Evolutionary conservation across 2,329 filamentous ascomycete species (phyloP).

Genomic region (Microascus cirrosus): DNA sequence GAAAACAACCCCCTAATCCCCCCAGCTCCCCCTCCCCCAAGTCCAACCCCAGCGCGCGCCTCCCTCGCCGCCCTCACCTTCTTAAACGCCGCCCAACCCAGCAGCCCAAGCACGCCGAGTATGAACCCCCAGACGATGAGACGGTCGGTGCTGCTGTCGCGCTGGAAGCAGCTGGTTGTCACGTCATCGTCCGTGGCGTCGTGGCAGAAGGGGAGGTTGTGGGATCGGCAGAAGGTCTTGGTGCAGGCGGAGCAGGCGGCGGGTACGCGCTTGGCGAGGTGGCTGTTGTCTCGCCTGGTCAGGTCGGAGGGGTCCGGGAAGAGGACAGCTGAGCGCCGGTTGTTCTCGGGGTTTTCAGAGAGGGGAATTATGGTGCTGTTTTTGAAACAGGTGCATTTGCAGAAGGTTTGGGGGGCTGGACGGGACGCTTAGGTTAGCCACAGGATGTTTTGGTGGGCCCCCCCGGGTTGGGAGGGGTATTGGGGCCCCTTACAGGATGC

Average conservation of each 20-base stretch:
- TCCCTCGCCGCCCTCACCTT: conserved; percentile 27
- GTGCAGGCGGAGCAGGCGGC: conserved; percentile 49
- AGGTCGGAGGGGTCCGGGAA: conserved; percentile 6
- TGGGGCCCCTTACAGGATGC: conserved; percentile 37
- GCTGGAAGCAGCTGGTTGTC: conserved; percentile 53
- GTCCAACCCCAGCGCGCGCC: background rate
- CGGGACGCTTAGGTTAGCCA: background rate
- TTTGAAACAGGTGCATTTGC: conserved; percentile 61
- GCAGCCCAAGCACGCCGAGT: conserved; percentile 42
- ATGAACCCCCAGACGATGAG: conserved; percentile 57
- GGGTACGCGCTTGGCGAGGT: conserved; percentile 19
- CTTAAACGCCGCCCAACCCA: conserved; percentile 48
- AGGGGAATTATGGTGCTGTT: conserved; percentile 58
- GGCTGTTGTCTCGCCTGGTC: conserved; percentile 24
- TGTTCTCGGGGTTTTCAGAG: conserved; percentile 24
- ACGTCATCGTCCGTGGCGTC: conserved; percentile 51
- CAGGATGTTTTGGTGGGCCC: no score
- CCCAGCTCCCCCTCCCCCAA: no score
- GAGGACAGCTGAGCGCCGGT: conserved; percentile 9
- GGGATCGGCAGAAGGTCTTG: conserved; percentile 50
- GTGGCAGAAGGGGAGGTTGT: conserved; percentile 52
- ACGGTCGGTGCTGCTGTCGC: conserved; percentile 55
- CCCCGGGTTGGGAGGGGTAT: no score
- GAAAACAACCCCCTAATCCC: no score
- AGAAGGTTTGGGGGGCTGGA: conserved; percentile 50